A percentile compares a stretch with the other conserved stretches of the same genome.
These are phyloP conservation scores for Xerocomus amazonicus DNA, from an alignment of 1,284 basidiomycete genomes.

Conservation along the genomic window DNA sequence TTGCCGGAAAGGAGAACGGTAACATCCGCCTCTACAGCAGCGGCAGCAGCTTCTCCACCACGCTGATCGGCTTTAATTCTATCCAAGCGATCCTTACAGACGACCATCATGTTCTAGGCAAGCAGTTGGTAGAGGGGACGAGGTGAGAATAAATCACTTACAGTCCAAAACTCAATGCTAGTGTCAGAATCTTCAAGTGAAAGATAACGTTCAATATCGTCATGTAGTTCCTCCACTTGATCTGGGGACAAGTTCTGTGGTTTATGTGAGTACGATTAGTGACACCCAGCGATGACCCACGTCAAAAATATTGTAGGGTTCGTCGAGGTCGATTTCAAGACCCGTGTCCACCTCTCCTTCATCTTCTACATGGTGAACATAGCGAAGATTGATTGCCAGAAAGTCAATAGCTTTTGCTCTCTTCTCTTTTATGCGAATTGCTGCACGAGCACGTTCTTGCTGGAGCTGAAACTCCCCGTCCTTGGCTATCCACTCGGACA, in stretches of 20 bases:
- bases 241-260: slow-evolving; percentile 77
- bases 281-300: slow-evolving; percentile 37
- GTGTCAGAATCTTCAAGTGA: slow-evolving; percentile 80
- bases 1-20: slow-evolving; percentile 73
- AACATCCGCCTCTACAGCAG: slow-evolving; percentile 80
- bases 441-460: slow-evolving; percentile 87
- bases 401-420: slow-evolving; percentile 96
- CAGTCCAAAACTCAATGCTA: slow-evolving; percentile 97
- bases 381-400: slow-evolving; percentile 88
- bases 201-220: slow-evolving; percentile 92
- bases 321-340: slow-evolving; percentile 96
- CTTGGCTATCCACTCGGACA: slow-evolving; percentile 97
- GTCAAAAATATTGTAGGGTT: slow-evolving; percentile 96
- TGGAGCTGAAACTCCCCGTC: slow-evolving; percentile 98
- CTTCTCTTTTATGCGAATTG: slow-evolving; percentile 93
- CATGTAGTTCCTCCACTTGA: slow-evolving; percentile 91
- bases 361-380: slow-evolving; percentile 69
- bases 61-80: slow-evolving; percentile 59
- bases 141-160: slow-evolving; percentile 37
- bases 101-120: slow-evolving; percentile 87
- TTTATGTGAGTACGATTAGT: slow-evolving; percentile 19
- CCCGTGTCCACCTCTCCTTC: slow-evolving; percentile 74
- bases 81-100: slow-evolving; percentile 92
- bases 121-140: slow-evolving; percentile 9
- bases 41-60: slow-evolving; percentile 51